A percentile compares a stretch with the other conserved stretches of the same genome.
Conservation (phyloP, 176 grass and related monocot genomes). For the Aegilops sharonensis region DNA sequence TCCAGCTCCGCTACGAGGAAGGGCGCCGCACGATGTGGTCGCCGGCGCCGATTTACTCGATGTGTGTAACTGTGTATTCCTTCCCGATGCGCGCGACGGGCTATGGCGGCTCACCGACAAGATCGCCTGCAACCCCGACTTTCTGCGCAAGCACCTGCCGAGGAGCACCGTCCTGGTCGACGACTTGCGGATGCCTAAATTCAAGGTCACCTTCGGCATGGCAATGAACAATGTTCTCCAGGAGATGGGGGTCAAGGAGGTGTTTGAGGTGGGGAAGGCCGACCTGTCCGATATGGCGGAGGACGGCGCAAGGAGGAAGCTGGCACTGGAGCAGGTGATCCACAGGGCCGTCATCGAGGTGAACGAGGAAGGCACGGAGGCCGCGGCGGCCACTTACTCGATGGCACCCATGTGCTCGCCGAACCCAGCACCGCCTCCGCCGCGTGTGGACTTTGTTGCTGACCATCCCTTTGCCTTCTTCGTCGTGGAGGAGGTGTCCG, state of each 20-base stretch:
- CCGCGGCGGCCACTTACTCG: rapidly evolving
- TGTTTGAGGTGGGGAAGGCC: background rate
- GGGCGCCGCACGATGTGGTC: no score
- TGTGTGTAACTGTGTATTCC: constrained; percentile 41
- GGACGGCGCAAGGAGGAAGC: background rate
- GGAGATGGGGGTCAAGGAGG: background rate
- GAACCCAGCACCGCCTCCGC: background rate
- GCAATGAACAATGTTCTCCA: background rate
- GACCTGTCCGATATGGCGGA: background rate
- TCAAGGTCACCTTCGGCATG: background rate
- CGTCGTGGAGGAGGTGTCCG: no score
- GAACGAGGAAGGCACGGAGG: background rate
- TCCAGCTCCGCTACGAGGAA: background rate
- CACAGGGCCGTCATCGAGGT: background rate
- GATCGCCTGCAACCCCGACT: background rate
- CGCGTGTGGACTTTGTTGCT: no score
- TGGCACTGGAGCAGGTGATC: background rate
- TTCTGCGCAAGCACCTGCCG: background rate
- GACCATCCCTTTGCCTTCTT: no score
- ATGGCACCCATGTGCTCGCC: rapidly evolving
- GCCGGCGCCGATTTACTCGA: background rate
- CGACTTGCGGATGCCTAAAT: background rate
- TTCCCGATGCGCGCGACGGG: constrained; percentile 3
- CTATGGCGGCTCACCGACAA: background rate
- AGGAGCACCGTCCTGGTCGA: rapidly evolving